Evolutionary conservation across 2,329 filamentous ascomycete species (phyloP), one percentile per base, ranked within the genome.

Genomic region (Amylocarpus encephaloides): DNA sequence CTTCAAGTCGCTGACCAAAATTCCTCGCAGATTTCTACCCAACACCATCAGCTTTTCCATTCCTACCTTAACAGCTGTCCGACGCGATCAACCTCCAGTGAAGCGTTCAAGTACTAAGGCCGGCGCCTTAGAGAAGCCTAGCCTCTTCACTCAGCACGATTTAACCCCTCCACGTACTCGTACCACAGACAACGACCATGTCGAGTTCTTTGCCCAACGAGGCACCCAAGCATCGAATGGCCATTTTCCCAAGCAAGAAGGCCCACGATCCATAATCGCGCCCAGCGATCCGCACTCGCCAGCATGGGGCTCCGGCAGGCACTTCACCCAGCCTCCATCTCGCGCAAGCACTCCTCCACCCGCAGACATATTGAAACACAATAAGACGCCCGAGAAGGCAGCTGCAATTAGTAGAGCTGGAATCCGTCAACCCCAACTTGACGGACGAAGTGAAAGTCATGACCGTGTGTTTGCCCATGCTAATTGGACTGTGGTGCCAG

Each of bases 11-110:
- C 54, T 59, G 52, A 56, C 49, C 42, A 12, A 39, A 33, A 26
- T 19, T 9, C 13, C 48, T 22, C 18, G 50, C 65, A 95, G 91
- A 50, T 95, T 95, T 66, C 79, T 96, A 33, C 92, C 92, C 32
- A 91, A 95, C 68, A 97, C 92, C 36, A 77, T 95, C 63, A 84
- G 95, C 68, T 97, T 97, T 68, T 83, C 84, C 60, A 75, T 87
- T 50, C 79, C 80, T 10, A 75, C 76, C 35, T 62, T 54, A 50
- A 75, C 74, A 30, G 72, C 73, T 46, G 29, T 16, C 16, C 26
- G 34, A 12, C 22, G n/a, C 32, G 26, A 29, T 16, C 34, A 22
- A 30, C 11, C 13, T 29, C 44, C 44, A 9, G 7, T 15, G 13
- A 30, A 32, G 32, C 35, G 19, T 16, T 10, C 19, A 70, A 69